A percentile compares a stretch with the other conserved stretches of the same genome.
phyloP scores from a whole-genome alignment of 1,284 basidiomycete genomes.

The Irpex lacteus region DNA sequence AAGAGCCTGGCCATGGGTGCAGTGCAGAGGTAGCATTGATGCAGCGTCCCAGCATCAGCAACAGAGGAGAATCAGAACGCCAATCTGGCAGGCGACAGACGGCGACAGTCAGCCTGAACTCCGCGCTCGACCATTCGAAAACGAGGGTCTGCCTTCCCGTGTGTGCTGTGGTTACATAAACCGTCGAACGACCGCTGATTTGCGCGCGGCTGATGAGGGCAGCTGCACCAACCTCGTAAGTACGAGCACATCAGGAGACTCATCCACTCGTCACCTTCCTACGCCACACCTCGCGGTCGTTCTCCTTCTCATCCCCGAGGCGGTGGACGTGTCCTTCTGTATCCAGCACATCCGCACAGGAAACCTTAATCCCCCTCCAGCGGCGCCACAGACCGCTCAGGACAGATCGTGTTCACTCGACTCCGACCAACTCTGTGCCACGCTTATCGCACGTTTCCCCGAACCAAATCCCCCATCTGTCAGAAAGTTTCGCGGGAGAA shows the following conservation, averaged over 20 bases:
- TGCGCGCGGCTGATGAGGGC: not conserved
- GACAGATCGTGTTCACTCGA: constrained; percentile 26
- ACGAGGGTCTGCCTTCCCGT: not conserved
- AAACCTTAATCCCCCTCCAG: not conserved
- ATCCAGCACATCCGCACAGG: constrained; percentile 1
- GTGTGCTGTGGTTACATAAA: not conserved
- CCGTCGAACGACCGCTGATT: not conserved
- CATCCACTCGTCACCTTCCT: not conserved
- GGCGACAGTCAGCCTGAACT: not conserved
- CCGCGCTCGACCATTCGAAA: not conserved
- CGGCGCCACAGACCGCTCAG: constrained; percentile 7
- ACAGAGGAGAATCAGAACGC: not conserved
- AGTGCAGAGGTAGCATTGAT: no score
- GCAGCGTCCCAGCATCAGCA: not conserved
- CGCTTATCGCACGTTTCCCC: constrained; percentile 29
- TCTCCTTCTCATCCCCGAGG: constrained; percentile 2
- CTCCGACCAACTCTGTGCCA: constrained; percentile 21
- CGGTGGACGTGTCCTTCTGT: constrained; percentile 3
- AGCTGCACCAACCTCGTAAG: not conserved
- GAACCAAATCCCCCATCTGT: constrained; percentile 17
- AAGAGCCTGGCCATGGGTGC: no score
- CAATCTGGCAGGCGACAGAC: not conserved
- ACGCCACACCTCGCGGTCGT: constrained; percentile 14
- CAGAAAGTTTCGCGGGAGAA: constrained; percentile 36
- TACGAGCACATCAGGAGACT: constrained; percentile 8